Percentiles rank a stretch among this genome's conserved stretches.
Evolutionary conservation across 192 early-diverging fungal genomes (phyloP).

Genomic region (Coemansia brasiliensis): DNA sequence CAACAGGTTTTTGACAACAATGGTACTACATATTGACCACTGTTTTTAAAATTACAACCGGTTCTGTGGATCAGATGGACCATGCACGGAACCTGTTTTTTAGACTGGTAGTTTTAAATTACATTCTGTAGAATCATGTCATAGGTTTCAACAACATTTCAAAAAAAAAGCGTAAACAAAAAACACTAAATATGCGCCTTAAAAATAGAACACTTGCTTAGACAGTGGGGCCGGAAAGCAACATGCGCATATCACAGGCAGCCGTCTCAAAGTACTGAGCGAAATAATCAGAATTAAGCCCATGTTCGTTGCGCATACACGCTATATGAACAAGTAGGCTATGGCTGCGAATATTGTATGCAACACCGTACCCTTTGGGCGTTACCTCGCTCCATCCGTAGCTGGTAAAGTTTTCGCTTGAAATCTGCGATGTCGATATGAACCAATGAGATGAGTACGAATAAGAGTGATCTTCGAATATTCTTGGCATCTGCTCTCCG

Average conservation of each 20-base stretch:
- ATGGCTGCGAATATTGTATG: slow-evolving; percentile 91
- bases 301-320: slow-evolving; percentile 61
- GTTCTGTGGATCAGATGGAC: not conserved
- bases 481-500: slow-evolving; percentile 74
- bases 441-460: slow-evolving; percentile 87
- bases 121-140: not conserved
- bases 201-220: slow-evolving; percentile 6
- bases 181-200: not conserved
- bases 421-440: slow-evolving; percentile 91
- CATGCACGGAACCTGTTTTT: not conserved
- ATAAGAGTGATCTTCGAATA: slow-evolving; percentile 88
- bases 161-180: slow-evolving; percentile 8
- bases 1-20: no score
- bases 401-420: slow-evolving; percentile 87
- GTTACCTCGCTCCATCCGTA: slow-evolving; percentile 92
- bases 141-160: not conserved
- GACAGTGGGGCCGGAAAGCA: slow-evolving; percentile 18
- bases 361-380: slow-evolving; percentile 88
- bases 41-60: no score
- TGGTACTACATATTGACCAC: no score
- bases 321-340: slow-evolving; percentile 86
- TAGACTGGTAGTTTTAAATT: not conserved
- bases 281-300: slow-evolving; percentile 61
- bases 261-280: slow-evolving; percentile 79
- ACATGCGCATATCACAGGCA: slow-evolving; percentile 73